Evolutionary conservation across 371 early-diverging fungal genomes (phyloP).

Genomic region (Smittium mucronatum): DNA sequence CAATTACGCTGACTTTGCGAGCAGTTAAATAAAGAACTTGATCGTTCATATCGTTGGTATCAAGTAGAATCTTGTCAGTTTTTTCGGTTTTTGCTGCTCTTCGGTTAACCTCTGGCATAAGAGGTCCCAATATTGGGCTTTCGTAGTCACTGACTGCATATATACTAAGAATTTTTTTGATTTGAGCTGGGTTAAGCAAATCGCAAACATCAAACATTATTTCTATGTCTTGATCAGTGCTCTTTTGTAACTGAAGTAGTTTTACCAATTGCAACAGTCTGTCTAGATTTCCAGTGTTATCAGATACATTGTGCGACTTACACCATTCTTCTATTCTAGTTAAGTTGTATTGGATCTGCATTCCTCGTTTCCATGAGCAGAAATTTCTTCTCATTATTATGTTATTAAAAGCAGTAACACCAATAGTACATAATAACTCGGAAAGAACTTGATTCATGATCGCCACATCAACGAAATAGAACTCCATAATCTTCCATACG

Average conservation of each 20-base stretch:
- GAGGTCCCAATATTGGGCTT: conserved; percentile 75
- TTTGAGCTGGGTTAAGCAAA: conserved; percentile 82
- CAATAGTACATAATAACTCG: conserved; percentile 79
- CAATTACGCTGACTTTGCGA: conserved; percentile 34
- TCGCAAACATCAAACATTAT: conserved; percentile 93
- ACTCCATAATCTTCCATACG: conserved; percentile 83
- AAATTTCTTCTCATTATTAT: conserved; percentile 81
- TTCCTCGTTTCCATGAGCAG: conserved; percentile 79
- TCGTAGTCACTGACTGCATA: conserved; percentile 67
- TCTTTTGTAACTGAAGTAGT: conserved; percentile 85
- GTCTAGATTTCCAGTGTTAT: conserved; percentile 78
- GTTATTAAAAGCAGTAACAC: conserved; percentile 88
- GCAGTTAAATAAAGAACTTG: conserved; percentile 35
- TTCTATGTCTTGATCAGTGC: conserved; percentile 77
- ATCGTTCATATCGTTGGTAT: conserved; percentile 64
- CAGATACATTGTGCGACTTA: conserved; percentile 77
- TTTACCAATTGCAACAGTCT: conserved; percentile 90
- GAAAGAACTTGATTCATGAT: conserved; percentile 66
- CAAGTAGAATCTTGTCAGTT: conserved; percentile 72
- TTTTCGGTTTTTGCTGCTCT: conserved; percentile 73
- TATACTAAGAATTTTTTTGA: conserved; percentile 74
- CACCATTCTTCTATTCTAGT: conserved; percentile 95
- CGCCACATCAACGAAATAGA: conserved; percentile 80
- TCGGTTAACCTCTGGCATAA: conserved; percentile 77
- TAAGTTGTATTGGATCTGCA: conserved; percentile 97